Percentiles rank a stretch among this genome's conserved stretches.
Evolutionary conservation across 306 rosid species (phyloP).

Genomic region (Quercus glauca): DNA sequence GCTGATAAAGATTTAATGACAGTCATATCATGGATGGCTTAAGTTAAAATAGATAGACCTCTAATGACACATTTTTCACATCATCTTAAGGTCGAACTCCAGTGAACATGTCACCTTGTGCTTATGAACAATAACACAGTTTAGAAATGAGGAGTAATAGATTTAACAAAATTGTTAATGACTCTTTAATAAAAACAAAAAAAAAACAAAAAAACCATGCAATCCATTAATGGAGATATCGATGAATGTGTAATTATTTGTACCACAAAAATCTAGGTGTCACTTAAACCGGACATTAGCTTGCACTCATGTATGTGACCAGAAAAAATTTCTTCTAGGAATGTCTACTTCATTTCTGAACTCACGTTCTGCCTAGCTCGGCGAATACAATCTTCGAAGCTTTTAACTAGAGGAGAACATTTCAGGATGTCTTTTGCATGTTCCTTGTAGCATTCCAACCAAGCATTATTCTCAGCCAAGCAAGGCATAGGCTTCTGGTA

Average conservation of each 20-base stretch:
- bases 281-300: slow-evolving; percentile 23
- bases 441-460: slow-evolving; percentile 78
- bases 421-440: slow-evolving; percentile 67
- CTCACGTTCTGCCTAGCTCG: slow-evolving; percentile 61
- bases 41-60: neutral
- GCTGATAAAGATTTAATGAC: neutral
- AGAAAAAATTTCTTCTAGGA: neutral
- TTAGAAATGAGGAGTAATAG: neutral
- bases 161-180: slow-evolving; percentile 19
- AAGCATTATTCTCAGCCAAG: slow-evolving; percentile 61
- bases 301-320: slow-evolving; percentile 29
- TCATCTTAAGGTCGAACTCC: neutral
- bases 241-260: slow-evolving; percentile 16
- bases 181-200: neutral
- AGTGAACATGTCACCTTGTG: neutral
- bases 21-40: neutral
- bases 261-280: slow-evolving; percentile 2
- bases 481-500: slow-evolving; percentile 71
- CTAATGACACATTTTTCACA: neutral
- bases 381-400: slow-evolving; percentile 72
- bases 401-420: slow-evolving; percentile 66
- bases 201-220: neutral
- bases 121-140: neutral
- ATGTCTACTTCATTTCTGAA: slow-evolving; percentile 27
- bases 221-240: slow-evolving; percentile 7